Evolutionary conservation across 306 rosid species (phyloP).

Genomic region (Cicer arietinum): DNA sequence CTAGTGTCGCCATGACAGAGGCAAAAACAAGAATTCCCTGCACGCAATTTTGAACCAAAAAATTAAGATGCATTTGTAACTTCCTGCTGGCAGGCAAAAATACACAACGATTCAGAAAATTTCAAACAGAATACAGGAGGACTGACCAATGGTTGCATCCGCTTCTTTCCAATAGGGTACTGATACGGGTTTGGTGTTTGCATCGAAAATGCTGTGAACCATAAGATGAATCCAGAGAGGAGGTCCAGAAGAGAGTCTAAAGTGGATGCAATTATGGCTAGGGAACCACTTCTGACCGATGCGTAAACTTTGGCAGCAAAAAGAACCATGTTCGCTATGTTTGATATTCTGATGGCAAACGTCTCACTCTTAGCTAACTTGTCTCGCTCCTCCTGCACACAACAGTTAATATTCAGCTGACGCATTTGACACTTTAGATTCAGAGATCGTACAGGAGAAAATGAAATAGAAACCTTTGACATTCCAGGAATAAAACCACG

Average conservation of each 20-base stretch:
- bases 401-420: conserved; percentile 40
- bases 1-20: conserved; percentile 98
- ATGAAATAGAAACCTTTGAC: conserved; percentile 74
- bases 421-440: conserved; percentile 28
- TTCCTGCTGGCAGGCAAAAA: background rate
- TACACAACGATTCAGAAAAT: background rate
- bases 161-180: conserved; percentile 94
- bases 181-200: conserved; percentile 96
- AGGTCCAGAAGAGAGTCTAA: conserved; percentile 97
- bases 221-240: conserved; percentile 93
- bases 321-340: conserved; percentile 90
- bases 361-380: conserved; percentile 86
- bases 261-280: conserved; percentile 98
- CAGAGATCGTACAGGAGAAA: background rate
- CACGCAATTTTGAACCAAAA: conserved; percentile 39
- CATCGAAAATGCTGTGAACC: conserved; percentile 99
- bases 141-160: conserved; percentile 97
- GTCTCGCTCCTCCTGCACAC: conserved; percentile 83
- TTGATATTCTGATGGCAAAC: conserved; percentile 90
- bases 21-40: conserved; percentile 99
- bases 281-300: conserved; percentile 86
- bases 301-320: conserved; percentile 94
- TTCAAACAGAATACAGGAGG: conserved; percentile 25
- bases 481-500: conserved; percentile 87
- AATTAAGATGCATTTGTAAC: conserved; percentile 11